Percentiles rank a stretch among this genome's conserved stretches.
Conservation (phyloP, 1,284 basidiomycete species). For the Bjerkandera adusta region DNA sequence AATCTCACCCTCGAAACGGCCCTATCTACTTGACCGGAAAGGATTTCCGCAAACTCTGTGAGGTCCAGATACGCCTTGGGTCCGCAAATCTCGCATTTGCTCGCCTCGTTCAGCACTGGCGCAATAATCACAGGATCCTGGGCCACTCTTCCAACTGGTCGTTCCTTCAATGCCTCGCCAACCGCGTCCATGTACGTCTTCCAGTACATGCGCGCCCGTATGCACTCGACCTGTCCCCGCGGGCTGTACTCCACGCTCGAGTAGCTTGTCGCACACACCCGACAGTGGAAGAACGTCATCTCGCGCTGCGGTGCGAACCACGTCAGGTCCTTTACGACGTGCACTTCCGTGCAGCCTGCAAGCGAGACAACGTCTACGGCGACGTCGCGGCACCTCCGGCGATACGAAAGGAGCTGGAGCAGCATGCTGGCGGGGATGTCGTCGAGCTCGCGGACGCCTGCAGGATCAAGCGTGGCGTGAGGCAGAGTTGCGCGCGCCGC, state of each 20-base stretch:
- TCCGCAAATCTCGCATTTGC: background rate
- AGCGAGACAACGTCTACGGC: background rate
- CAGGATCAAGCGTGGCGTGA: background rate
- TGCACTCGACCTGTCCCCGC: background rate
- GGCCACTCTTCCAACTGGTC: background rate
- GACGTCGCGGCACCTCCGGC: background rate
- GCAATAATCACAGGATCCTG: background rate
- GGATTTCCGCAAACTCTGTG: background rate
- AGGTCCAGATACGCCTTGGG: background rate
- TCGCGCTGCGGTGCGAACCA: background rate
- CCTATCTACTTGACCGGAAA: slow-evolving; percentile 74
- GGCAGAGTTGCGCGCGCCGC: slow-evolving; percentile 44
- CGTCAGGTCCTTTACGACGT: background rate
- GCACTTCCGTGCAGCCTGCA: background rate
- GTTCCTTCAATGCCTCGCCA: background rate
- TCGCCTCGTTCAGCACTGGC: background rate
- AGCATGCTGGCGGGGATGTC: slow-evolving; percentile 5
- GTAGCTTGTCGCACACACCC: background rate
- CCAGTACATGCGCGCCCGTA: slow-evolving; percentile 3
- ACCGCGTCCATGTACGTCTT: background rate
- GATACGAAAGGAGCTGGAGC: slow-evolving; percentile 9
- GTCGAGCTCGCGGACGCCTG: slow-evolving; percentile 5
- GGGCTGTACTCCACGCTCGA: background rate
- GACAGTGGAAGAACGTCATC: slow-evolving; percentile 4
- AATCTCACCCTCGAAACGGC: background rate